These are phyloP conservation scores for Papiliotrema laurentii DNA, from an alignment of 1,284 basidiomycete species.

Conservation along the genomic window DNA sequence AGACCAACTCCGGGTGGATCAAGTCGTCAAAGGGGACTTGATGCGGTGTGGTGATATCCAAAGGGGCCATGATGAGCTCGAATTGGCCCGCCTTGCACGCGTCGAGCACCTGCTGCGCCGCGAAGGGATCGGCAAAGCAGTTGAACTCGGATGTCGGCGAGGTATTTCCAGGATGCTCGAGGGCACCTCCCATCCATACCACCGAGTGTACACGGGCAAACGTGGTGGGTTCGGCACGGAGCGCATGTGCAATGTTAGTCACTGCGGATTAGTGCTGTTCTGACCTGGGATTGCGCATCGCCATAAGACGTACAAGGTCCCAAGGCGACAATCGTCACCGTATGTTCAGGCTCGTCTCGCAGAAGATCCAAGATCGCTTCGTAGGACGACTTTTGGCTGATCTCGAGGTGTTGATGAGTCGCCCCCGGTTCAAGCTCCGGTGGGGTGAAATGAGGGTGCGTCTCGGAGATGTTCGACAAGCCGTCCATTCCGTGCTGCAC, in stretches of 20 bases:
- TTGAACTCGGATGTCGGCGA: constrained; percentile 84
- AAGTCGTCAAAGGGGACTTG: constrained; percentile 63
- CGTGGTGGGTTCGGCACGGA: constrained; percentile 57
- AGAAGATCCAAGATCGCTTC: constrained; percentile 69
- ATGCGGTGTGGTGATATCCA: constrained; percentile 77
- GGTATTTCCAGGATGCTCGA: constrained; percentile 90
- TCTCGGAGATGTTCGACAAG: constrained; percentile 64
- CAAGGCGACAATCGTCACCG: constrained; percentile 75
- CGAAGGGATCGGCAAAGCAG: constrained; percentile 87
- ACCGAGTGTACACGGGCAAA: constrained; percentile 61
- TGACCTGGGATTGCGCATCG: neutral
- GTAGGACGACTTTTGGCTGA: constrained; percentile 55
- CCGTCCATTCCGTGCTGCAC: constrained; percentile 67
- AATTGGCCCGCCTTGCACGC: constrained; percentile 30
- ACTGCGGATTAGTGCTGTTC: constrained; percentile 44
- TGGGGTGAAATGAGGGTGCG: constrained; percentile 68
- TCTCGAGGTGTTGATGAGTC: constrained; percentile 54
- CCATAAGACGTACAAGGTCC: constrained; percentile 59
- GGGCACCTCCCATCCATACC: constrained; percentile 91
- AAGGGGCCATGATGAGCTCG: constrained; percentile 64
- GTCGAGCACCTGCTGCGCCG: constrained; percentile 57
- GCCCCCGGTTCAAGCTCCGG: constrained; percentile 38
- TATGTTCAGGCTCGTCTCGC: constrained; percentile 56
- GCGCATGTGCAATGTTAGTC: constrained; percentile 73
- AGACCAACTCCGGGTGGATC: constrained; percentile 54